Evolutionary conservation across 2,329 filamentous ascomycete genomes (phyloP).

Genomic region (Botrytis aclada): DNA sequence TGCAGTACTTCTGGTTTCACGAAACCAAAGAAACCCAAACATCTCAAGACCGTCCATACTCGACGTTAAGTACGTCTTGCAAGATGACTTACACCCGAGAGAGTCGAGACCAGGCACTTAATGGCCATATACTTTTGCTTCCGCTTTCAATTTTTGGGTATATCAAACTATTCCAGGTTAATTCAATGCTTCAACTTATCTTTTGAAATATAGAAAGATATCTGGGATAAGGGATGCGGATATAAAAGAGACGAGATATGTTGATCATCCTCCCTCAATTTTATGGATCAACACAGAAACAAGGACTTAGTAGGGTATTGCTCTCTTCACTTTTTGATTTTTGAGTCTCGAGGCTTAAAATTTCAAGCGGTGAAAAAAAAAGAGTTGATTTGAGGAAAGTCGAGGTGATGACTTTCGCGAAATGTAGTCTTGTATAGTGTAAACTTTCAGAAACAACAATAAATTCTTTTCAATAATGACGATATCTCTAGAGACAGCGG

Average conservation of each 20-base stretch:
- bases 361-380: too few relatives aligned
- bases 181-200: too few relatives aligned
- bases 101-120: too few relatives aligned
- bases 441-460: not conserved
- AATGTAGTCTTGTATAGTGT: not conserved
- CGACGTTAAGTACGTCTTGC: not conserved
- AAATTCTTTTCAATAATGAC: not conserved
- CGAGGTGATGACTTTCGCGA: not conserved
- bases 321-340: too few relatives aligned
- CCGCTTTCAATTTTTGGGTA: too few relatives aligned
- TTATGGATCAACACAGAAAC: not conserved
- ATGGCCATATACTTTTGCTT: too few relatives aligned
- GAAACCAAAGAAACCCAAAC: too few relatives aligned
- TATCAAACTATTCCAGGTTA: too few relatives aligned
- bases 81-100: not conserved
- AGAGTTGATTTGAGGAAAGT: not conserved
- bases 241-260: not conserved
- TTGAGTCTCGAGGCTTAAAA: too few relatives aligned
- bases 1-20: too few relatives aligned
- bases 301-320: not conserved
- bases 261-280: not conserved
- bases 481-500: not conserved
- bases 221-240: not conserved
- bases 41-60: not conserved
- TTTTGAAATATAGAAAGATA: fast-evolving